Base-by-base conservation (phyloP, 257 asterid species). In the Eucommia ulmoides region DNA sequence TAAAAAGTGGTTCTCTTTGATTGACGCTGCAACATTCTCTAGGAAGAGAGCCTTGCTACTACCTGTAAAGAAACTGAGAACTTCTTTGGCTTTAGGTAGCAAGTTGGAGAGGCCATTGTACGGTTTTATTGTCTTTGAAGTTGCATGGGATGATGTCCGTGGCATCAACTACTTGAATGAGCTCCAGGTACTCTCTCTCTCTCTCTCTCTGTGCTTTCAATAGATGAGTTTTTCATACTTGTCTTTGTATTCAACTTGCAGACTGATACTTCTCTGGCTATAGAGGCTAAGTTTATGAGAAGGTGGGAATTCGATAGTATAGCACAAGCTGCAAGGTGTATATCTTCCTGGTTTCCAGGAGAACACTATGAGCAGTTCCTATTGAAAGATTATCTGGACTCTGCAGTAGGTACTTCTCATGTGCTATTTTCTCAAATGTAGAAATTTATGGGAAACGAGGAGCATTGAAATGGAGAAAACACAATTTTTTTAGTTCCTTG, bases 221-320 rank as follows among this genome's bases (percentile, higher is more conserved):
- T 29, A 5, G 8, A 29, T 7, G 38, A 5, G 7, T 12, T 29
- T 29, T 29, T 29, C 7, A 5, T 29, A 5, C 3, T 42, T 42
- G 17, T 8, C n/a, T 38, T 38, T 35, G 19, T 55, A 49, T 49
- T 49, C 21, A 51, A 20, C 57, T 61, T 57, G 66, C 70, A 89
- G 96, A 91, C 88, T 48, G 96, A 91, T 74, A 82, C 94, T 2
- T 91, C 94, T 50, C 88, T 91, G 62, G 94, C 88, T 48, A 64
- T 80, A 17, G 98, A 91, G 76, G 66, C 95, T 58, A 91, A 79
- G 74, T 61, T 74, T 57, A 83, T 86, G 98, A 83, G 81, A 66
- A 72, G 98, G 74, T 91, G 96, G 98, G 96, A 86, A 66, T 91
- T 91, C 45, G 98, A 91, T 60, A 86, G 93, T 61, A 63, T 86